A percentile compares a stretch with the other conserved stretches of the same genome.
Conservation (phyloP, 2,329 filamentous ascomycete genomes). For the Claviceps monticola region DNA sequence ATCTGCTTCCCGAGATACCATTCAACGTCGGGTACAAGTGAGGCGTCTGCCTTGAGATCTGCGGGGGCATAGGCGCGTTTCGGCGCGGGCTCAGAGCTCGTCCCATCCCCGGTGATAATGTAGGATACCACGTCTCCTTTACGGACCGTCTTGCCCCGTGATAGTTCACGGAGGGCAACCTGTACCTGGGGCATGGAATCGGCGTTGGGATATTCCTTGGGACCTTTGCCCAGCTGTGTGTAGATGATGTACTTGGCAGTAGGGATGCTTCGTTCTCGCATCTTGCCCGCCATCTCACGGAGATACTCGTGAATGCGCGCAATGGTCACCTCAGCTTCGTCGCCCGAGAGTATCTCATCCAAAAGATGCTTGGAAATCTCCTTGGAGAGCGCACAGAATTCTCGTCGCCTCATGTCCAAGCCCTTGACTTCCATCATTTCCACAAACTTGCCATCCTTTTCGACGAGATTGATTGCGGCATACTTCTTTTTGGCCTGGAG, state of each 20-base stretch:
- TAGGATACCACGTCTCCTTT: conserved; percentile 95
- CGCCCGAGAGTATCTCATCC: conserved; percentile 88
- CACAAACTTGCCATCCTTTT: conserved; percentile 75
- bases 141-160: conserved; percentile 74
- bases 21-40: conserved; percentile 78
- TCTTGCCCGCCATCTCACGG: conserved; percentile 67
- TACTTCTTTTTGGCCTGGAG: conserved; percentile 99
- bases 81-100: conserved; percentile 54
- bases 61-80: conserved; percentile 82
- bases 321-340: conserved; percentile 78
- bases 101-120: conserved; percentile 68
- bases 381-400: conserved; percentile 92
- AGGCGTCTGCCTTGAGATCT: conserved; percentile 65
- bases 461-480: conserved; percentile 85
- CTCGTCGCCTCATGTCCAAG: conserved; percentile 92
- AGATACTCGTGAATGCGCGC: conserved; percentile 89
- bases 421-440: conserved; percentile 98
- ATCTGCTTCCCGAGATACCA: conserved; percentile 99
- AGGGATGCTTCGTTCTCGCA: conserved; percentile 67
- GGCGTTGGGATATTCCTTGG: conserved; percentile 85
- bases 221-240: conserved; percentile 90
- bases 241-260: conserved; percentile 90
- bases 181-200: conserved; percentile 96
- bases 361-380: conserved; percentile 82
- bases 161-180: conserved; percentile 78